Percentiles rank a stretch among this genome's conserved stretches.
phyloP scores from a whole-genome alignment of 768 basidiomycete genomes.

The Clitopilus passeckerianus region DNA sequence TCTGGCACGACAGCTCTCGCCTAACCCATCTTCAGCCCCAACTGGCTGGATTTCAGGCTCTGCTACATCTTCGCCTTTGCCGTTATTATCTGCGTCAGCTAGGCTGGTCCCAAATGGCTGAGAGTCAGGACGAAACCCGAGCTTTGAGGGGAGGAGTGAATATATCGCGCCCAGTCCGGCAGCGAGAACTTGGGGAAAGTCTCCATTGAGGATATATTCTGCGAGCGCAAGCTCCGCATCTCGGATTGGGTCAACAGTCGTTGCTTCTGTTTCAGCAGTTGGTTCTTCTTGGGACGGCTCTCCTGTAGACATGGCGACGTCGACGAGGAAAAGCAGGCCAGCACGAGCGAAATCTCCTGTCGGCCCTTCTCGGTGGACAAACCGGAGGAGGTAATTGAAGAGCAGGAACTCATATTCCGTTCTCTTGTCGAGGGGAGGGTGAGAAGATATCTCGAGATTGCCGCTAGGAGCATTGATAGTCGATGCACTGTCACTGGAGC shows the following conservation, averaged over 20 bases:
- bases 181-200: slow-evolving; percentile 95
- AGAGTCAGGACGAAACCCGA: slow-evolving; percentile 52
- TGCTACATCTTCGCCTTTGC: slow-evolving; percentile 44
- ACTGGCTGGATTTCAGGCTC: slow-evolving; percentile 48
- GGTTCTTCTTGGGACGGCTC: slow-evolving; percentile 27
- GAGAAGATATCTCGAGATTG: slow-evolving; percentile 34
- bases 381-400: slow-evolving; percentile 93
- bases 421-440: slow-evolving; percentile 46
- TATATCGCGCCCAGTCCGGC: slow-evolving; percentile 93
- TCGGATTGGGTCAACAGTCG: slow-evolving; percentile 59
- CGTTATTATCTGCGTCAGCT: slow-evolving; percentile 48
- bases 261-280: slow-evolving; percentile 27
- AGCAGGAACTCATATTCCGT: slow-evolving; percentile 93
- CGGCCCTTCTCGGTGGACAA: slow-evolving; percentile 89
- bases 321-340: slow-evolving; percentile 91
- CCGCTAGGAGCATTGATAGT: slow-evolving; percentile 32
- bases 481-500: slow-evolving; percentile 10
- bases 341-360: slow-evolving; percentile 93
- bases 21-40: slow-evolving; percentile 75
- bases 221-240: slow-evolving; percentile 86
- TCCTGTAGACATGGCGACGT: slow-evolving; percentile 88
- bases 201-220: slow-evolving; percentile 93
- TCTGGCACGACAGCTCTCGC: slow-evolving; percentile 69
- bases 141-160: slow-evolving; percentile 83
- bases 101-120: slow-evolving; percentile 35